A percentile compares a stretch with the other conserved stretches of the same genome.
Conservation (phyloP, 2,329 filamentous ascomycete species). For the Pseudocercospora vitis region DNA sequence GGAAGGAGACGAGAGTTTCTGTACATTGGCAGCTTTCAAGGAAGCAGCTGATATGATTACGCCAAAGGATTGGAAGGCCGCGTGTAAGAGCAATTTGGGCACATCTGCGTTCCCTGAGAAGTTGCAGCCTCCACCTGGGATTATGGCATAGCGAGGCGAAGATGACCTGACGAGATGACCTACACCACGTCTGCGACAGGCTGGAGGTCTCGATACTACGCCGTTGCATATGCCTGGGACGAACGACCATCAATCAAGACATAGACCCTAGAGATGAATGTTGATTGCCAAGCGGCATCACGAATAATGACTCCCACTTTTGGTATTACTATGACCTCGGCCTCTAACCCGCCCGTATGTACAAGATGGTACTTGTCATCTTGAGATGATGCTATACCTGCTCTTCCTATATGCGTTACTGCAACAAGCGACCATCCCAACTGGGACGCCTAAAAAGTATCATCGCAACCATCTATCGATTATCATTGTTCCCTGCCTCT, state of each 20-base stretch:
- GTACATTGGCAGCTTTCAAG: constrained; percentile 91
- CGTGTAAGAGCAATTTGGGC: constrained; percentile 61
- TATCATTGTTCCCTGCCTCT: constrained; percentile 23
- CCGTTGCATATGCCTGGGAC: too few relatives aligned
- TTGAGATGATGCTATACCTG: too few relatives aligned
- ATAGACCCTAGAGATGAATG: not conserved
- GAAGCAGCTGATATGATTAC: constrained; percentile 87
- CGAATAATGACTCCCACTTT: too few relatives aligned
- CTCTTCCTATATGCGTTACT: too few relatives aligned
- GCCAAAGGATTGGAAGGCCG: constrained; percentile 72
- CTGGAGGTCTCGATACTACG: not conserved
- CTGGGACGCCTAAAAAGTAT: too few relatives aligned
- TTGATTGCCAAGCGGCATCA: too few relatives aligned
- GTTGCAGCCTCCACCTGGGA: constrained; percentile 23
- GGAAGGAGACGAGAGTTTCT: constrained; percentile 82
- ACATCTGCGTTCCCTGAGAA: constrained; percentile 41
- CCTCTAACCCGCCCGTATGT: too few relatives aligned
- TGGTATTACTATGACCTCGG: too few relatives aligned
- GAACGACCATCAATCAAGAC: not conserved
- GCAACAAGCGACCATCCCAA: too few relatives aligned
- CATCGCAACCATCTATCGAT: not conserved
- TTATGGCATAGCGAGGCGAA: not conserved
- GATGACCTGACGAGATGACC: not conserved
- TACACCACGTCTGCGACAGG: not conserved
- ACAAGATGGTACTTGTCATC: too few relatives aligned